phyloP scores from a whole-genome alignment of 805 yeast genomes.

The Torulaspora quercuum region DNA sequence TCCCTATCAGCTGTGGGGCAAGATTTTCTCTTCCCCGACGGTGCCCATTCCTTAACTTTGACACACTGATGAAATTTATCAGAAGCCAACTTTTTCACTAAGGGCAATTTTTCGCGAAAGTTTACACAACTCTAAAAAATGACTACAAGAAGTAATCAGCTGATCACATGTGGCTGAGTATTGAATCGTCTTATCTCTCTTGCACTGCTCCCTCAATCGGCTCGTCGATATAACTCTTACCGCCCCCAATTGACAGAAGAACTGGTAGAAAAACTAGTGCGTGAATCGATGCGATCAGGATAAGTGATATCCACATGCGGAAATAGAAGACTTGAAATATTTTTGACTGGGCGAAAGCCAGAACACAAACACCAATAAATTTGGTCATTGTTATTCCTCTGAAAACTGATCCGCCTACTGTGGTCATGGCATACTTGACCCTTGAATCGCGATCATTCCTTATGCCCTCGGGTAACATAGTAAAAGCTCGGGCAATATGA shows the following conservation, averaged over 20 bases:
- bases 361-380: slow-evolving; percentile 77
- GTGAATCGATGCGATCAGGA: slow-evolving; percentile 73
- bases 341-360: slow-evolving; percentile 82
- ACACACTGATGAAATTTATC: background rate
- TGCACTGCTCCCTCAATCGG: slow-evolving; percentile 3
- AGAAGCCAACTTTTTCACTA: background rate
- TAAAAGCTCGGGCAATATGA: slow-evolving; percentile 78
- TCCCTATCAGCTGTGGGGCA: background rate
- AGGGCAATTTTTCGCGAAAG: background rate
- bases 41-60: background rate
- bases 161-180: background rate
- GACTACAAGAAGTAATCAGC: background rate
- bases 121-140: no score
- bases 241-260: slow-evolving; percentile 61
- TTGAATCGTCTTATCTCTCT: slow-evolving; percentile 1
- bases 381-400: slow-evolving; percentile 90
- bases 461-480: slow-evolving; percentile 40
- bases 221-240: slow-evolving; percentile 46
- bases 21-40: background rate
- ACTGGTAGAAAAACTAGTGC: slow-evolving; percentile 78
- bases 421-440: slow-evolving; percentile 55
- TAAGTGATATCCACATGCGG: slow-evolving; percentile 87
- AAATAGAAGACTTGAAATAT: slow-evolving; percentile 91
- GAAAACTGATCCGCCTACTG: slow-evolving; percentile 86
- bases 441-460: slow-evolving; percentile 39